Evolutionary conservation across 805 yeast genomes (phyloP).

Genomic region (Yarrowia sp.): DNA sequence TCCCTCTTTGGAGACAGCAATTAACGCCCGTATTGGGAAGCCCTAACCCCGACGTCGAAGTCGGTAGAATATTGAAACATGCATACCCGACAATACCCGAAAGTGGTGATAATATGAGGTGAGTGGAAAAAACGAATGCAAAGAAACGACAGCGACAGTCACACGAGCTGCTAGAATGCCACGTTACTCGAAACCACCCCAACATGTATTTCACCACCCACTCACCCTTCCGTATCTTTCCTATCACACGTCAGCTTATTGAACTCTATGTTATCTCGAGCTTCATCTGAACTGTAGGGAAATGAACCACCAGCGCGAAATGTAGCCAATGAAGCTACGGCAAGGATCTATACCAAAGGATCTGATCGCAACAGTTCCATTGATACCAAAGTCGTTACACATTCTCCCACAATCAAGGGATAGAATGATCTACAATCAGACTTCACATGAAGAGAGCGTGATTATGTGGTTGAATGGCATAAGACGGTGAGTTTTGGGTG

Average conservation of each 20-base stretch:
- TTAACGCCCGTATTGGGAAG: not conserved
- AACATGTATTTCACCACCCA: too few species aligned
- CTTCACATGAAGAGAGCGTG: conserved; percentile 8
- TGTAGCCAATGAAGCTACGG: not conserved
- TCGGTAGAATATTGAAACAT: conserved; percentile 16
- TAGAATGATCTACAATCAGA: not conserved
- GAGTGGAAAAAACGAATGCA: not conserved
- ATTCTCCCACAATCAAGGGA: not conserved
- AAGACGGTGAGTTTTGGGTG: not conserved
- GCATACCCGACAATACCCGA: conserved; percentile 24
- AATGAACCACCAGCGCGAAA: too few species aligned
- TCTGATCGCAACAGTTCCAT: not conserved
- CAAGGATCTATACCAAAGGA: not conserved
- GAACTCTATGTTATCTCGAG: conserved; percentile 11
- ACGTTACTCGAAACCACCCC: too few species aligned
- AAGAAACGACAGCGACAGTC: not conserved
- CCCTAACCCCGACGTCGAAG: conserved; percentile 28
- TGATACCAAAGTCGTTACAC: not conserved
- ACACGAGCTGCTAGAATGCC: too few species aligned
- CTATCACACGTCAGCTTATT: not conserved
- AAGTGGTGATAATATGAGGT: not conserved
- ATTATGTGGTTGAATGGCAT: conserved; percentile 9
- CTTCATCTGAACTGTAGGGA: not conserved
- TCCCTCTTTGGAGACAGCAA: not conserved
- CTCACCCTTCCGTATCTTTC: conserved; percentile 4